Conservation (phyloP, 2,329 filamentous ascomycete species). For the Fusarium coicis region DNA sequence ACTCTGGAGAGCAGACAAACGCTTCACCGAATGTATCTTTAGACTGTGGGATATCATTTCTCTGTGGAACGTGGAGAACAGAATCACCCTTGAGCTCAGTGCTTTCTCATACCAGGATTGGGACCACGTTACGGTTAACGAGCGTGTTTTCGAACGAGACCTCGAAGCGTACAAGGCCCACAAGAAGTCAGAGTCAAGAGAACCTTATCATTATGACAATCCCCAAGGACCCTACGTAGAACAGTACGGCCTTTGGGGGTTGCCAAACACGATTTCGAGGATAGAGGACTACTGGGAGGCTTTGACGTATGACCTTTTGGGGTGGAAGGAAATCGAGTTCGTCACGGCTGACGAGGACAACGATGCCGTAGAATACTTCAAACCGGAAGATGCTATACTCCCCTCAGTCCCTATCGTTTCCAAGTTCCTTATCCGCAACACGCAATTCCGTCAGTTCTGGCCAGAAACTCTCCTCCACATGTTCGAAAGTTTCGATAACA, state of each 20-base stretch:
- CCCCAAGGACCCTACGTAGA: neutral
- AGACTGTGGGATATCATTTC: too few species aligned
- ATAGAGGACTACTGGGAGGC: neutral
- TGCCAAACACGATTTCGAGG: neutral
- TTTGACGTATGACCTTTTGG: neutral
- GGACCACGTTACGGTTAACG: too few species aligned
- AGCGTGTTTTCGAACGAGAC: neutral
- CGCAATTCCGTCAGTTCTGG: neutral
- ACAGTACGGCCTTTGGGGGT: neutral
- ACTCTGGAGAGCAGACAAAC: too few species aligned
- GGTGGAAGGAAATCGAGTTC: slow-evolving; percentile 4
- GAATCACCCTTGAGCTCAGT: slow-evolving; percentile 7
- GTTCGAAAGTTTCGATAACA: neutral
- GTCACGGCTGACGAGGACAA: neutral
- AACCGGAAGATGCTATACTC: neutral
- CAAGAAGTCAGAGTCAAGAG: neutral
- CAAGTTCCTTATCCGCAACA: slow-evolving; percentile 11
- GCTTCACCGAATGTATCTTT: too few species aligned
- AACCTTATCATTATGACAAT: neutral
- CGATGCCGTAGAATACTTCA: too few species aligned
- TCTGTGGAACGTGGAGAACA: neutral
- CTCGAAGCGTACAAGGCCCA: neutral
- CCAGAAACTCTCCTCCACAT: neutral
- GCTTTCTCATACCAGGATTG: neutral
- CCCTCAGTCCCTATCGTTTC: neutral